phyloP scores from a whole-genome alignment of 148 eudicot species.

The Spergularia bocconei region DNA sequence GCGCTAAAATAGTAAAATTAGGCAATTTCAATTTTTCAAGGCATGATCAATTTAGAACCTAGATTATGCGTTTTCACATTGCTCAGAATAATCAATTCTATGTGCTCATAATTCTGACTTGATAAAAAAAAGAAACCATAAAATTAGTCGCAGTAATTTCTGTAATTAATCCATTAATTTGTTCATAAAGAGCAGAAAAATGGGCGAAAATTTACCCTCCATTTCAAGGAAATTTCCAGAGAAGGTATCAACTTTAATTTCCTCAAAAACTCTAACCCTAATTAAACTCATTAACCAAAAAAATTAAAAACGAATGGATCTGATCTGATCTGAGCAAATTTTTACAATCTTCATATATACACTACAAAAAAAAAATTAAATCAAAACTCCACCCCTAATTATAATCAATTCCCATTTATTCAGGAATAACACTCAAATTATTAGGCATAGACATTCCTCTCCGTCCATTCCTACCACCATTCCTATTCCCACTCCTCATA shows the following conservation, averaged over 20 bases:
- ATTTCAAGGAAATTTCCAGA: neutral
- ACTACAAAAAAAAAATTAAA: neutral
- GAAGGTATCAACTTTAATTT: neutral
- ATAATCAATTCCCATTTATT: constrained; percentile 22
- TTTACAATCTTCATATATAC: constrained; percentile 20
- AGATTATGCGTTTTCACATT: neutral
- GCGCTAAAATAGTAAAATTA: no score
- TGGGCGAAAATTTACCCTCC: neutral
- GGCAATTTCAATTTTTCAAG: no score
- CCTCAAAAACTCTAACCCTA: neutral
- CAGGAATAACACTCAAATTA: constrained; percentile 61
- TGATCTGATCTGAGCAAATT: constrained; percentile 9
- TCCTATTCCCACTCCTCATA: constrained; percentile 16
- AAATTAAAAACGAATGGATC: neutral
- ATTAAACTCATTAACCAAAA: neutral
- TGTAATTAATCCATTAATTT: neutral
- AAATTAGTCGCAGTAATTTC: no score
- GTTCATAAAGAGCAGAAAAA: neutral
- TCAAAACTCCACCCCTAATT: neutral
- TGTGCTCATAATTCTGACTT: no score
- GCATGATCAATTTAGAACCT: no score
- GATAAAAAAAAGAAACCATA: no score
- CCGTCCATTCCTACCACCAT: constrained; percentile 30
- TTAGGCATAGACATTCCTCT: constrained; percentile 34
- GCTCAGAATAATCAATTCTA: neutral